These are phyloP conservation scores for Alnus rubra DNA, from an alignment of 306 rosid genomes.

Conservation along the genomic window DNA sequence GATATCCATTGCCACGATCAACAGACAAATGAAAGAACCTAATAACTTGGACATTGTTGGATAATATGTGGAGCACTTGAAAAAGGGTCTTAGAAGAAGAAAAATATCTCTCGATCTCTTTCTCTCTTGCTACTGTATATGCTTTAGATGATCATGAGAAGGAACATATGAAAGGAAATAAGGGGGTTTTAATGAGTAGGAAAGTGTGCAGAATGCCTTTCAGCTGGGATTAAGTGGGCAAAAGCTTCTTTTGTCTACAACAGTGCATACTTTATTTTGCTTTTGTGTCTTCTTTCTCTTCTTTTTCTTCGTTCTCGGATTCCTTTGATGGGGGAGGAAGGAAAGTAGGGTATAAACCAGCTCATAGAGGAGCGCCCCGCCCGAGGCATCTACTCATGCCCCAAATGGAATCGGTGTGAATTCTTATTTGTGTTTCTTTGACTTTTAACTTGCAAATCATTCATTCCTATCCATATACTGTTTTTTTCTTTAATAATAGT, in stretches of 20 bases:
- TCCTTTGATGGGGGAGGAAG: conserved; percentile 58
- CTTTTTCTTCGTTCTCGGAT: conserved; percentile 46
- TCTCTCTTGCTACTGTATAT: conserved; percentile 1
- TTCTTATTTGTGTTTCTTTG: conserved; percentile 21
- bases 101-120: background rate
- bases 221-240: conserved; percentile 19
- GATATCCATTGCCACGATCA: conserved; percentile 69
- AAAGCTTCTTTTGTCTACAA: conserved; percentile 52
- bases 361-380: conserved; percentile 47
- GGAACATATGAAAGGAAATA: conserved; percentile 9
- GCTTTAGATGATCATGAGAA: conserved; percentile 18
- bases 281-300: conserved; percentile 33
- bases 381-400: conserved; percentile 21
- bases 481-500: too few relatives aligned
- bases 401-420: conserved; percentile 15
- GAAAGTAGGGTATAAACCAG: conserved; percentile 68
- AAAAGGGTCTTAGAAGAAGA: background rate
- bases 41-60: conserved; percentile 54
- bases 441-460: conserved; percentile 21
- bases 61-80: conserved; percentile 8
- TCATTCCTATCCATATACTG: background rate
- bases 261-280: conserved; percentile 37
- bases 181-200: conserved; percentile 22
- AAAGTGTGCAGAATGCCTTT: conserved; percentile 20
- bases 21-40: conserved; percentile 65